Evolutionary conservation across 2,329 filamentous ascomycete genomes (phyloP).

Genomic region (Sphaerulina musiva): DNA sequence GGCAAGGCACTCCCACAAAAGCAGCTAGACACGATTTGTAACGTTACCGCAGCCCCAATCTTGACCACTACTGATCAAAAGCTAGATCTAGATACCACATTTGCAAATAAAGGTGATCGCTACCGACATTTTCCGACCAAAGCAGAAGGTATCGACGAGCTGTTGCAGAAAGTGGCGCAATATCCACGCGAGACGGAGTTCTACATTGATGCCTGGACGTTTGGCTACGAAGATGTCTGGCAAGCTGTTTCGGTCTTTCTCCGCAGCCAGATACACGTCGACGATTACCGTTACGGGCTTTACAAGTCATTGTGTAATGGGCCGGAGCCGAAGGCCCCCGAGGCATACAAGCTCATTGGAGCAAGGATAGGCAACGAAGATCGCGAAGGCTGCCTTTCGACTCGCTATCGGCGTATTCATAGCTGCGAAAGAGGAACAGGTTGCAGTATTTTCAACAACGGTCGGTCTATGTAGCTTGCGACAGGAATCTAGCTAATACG

Average conservation of each 20-base stretch:
- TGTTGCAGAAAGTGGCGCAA: conserved; percentile 59
- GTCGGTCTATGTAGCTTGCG: conserved; percentile 10
- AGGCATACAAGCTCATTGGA: conserved; percentile 64
- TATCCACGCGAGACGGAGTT: conserved; percentile 73
- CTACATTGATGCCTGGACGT: conserved; percentile 84
- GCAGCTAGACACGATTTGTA: conserved; percentile 64
- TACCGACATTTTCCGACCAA: conserved; percentile 56
- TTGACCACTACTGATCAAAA: not conserved
- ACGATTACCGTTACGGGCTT: conserved; percentile 68
- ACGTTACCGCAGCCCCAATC: not conserved
- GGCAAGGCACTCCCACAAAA: conserved; percentile 50
- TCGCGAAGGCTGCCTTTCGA: conserved; percentile 66
- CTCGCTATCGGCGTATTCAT: conserved; percentile 59
- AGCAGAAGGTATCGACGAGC: conserved; percentile 66
- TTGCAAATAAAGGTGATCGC: conserved; percentile 48
- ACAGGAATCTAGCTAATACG: conserved; percentile 24
- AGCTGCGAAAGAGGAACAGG: conserved; percentile 72
- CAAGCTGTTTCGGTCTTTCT: conserved; percentile 67
- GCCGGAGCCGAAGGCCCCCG: conserved; percentile 41
- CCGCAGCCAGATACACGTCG: conserved; percentile 68
- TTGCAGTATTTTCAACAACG: conserved; percentile 47
- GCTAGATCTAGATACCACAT: conserved; percentile 72
- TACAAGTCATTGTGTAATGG: conserved; percentile 55
- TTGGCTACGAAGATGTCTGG: conserved; percentile 92
- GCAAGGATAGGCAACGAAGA: conserved; percentile 67